Percentiles rank a stretch among this genome's conserved stretches.
Evolutionary conservation across 2,329 filamentous ascomycete species (phyloP).

Genomic region (Tolypocladium tundrense): DNA sequence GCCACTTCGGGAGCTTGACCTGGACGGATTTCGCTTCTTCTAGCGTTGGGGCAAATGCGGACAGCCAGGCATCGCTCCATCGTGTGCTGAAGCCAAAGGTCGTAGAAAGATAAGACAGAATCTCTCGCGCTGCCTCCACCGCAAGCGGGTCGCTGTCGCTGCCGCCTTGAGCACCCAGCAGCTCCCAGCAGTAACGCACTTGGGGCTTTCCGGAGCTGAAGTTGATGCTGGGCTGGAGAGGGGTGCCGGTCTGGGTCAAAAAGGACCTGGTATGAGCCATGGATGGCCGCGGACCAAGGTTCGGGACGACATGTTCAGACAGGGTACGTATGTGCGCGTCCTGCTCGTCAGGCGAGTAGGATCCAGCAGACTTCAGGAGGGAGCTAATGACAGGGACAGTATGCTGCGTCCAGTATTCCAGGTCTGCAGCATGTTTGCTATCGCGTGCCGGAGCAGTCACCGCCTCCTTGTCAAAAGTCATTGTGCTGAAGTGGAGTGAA

Average conservation of each 20-base stretch:
- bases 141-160: slow-evolving; percentile 5
- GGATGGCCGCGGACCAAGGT: slow-evolving; percentile 6
- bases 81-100: slow-evolving; percentile 2
- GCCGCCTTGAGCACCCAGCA: slow-evolving; percentile 3
- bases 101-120: neutral
- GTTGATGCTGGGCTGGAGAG: slow-evolving; percentile 5
- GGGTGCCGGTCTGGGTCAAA: slow-evolving; percentile 4
- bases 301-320: slow-evolving; percentile 2
- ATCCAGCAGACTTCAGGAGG: slow-evolving; percentile 3
- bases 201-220: neutral
- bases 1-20: slow-evolving; percentile 2
- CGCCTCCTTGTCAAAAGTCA: neutral
- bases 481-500: neutral
- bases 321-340: slow-evolving; percentile 3
- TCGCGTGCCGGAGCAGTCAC: neutral
- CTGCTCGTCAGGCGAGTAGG: slow-evolving; percentile 3
- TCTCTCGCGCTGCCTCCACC: slow-evolving; percentile 3
- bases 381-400: slow-evolving; percentile 1
- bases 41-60: neutral
- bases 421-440: neutral
- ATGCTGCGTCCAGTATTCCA: slow-evolving; percentile 4
- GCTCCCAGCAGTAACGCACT: slow-evolving; percentile 7
- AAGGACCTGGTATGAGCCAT: slow-evolving; percentile 1
- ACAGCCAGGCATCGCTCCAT: slow-evolving; percentile 4
- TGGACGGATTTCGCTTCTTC: neutral